phyloP scores from a whole-genome alignment of 768 basidiomycete species.

The Termitomyces sp. region DNA sequence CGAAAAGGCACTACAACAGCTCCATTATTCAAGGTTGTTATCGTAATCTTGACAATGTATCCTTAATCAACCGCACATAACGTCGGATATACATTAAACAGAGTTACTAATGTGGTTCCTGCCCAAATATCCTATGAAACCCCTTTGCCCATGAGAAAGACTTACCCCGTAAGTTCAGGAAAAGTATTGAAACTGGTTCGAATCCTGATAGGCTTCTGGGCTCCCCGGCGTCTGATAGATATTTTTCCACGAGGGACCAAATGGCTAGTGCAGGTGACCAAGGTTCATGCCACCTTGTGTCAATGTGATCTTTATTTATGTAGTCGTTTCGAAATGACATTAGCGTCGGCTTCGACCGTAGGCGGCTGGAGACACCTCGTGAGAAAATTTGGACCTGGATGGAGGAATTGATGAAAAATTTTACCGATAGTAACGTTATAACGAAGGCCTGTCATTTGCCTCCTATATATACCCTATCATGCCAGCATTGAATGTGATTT shows the following conservation, averaged over 20 bases:
- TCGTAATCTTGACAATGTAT: conserved; percentile 3
- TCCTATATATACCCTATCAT: conserved; percentile 1
- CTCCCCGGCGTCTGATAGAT: neutral
- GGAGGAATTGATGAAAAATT: conserved; percentile 2
- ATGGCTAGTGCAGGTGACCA: neutral
- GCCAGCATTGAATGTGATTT: conserved; percentile 7
- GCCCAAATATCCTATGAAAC: neutral
- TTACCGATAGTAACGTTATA: conserved; percentile 1
- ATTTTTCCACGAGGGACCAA: neutral
- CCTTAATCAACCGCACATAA: neutral
- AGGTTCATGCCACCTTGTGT: neutral
- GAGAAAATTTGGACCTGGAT: conserved; percentile 1
- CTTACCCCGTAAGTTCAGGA: neutral
- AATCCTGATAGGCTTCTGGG: neutral
- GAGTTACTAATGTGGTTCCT: neutral
- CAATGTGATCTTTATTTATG: neutral
- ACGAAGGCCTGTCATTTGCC: conserved; percentile 2
- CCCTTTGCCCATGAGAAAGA: neutral
- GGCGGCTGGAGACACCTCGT: conserved; percentile 1
- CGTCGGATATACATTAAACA: neutral
- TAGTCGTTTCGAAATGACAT: neutral
- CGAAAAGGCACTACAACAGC: conserved; percentile 37
- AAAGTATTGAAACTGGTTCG: neutral
- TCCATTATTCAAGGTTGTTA: conserved; percentile 23
- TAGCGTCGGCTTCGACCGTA: neutral